Evolutionary conservation across 129 eudicot genomes (phyloP).

Genomic region (Arctium minus): DNA sequence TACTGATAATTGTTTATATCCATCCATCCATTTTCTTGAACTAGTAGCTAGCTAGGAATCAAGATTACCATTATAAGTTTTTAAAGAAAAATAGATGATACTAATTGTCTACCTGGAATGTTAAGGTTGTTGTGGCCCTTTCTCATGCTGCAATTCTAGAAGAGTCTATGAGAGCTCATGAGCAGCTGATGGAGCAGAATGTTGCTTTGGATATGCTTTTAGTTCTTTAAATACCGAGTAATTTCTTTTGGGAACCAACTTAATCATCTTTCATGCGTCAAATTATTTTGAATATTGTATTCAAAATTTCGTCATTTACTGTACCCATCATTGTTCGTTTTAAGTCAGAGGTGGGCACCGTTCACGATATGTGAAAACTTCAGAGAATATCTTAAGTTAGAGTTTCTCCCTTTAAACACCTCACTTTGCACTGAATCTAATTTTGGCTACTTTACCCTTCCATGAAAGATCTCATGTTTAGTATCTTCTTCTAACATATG

Average conservation of each 20-base stretch:
- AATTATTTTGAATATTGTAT: neutral
- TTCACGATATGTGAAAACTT: too few relatives aligned
- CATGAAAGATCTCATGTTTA: constrained; percentile 30
- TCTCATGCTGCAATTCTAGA: constrained; percentile 62
- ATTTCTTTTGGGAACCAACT: neutral
- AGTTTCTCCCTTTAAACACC: too few relatives aligned
- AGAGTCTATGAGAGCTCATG: constrained; percentile 49
- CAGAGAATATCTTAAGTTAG: too few relatives aligned
- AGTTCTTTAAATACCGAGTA: neutral
- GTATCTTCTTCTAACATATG: too few relatives aligned
- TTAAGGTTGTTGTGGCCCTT: constrained; percentile 62
- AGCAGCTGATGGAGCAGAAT: constrained; percentile 50
- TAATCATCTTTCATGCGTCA: neutral
- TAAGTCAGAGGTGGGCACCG: constrained; percentile 6
- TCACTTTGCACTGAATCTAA: too few relatives aligned
- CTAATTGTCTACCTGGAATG: neutral
- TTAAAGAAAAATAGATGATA: neutral
- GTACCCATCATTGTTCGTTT: constrained; percentile 20
- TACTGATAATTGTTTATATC: neutral
- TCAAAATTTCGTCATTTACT: neutral
- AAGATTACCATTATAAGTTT: neutral
- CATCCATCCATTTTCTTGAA: neutral
- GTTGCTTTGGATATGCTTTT: constrained; percentile 34
- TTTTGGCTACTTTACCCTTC: constrained; percentile 4
- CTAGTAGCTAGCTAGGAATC: neutral